Percentiles rank a stretch among this genome's conserved stretches.
Evolutionary conservation across 2,329 filamentous ascomycete genomes (phyloP).

Genomic region (Aspergillus tubingensis): DNA sequence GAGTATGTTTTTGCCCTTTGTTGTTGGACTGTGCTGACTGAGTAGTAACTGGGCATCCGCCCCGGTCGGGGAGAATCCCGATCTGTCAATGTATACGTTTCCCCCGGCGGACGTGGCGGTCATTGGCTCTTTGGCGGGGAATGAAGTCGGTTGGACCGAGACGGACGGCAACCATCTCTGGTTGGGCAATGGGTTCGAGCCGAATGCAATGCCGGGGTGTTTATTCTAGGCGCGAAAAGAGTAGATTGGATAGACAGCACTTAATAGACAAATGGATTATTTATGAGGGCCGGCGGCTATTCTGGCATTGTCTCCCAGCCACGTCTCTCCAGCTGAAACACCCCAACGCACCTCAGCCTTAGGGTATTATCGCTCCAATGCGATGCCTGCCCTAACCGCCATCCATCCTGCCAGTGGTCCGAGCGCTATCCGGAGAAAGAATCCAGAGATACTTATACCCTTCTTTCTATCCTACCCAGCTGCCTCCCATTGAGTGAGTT

Average conservation of each 20-base stretch:
- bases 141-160: slow-evolving; percentile 7
- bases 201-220: slow-evolving; percentile 15
- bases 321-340: background rate
- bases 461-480: background rate
- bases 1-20: slow-evolving; percentile 8
- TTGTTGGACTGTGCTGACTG: background rate
- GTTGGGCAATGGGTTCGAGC: slow-evolving; percentile 14
- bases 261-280: background rate
- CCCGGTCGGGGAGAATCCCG: background rate
- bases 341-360: background rate
- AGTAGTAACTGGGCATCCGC: slow-evolving; percentile 5
- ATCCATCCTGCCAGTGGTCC: background rate
- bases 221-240: slow-evolving; percentile 7
- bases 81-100: background rate
- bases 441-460: no score
- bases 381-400: background rate
- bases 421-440: background rate
- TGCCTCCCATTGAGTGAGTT: no score
- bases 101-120: slow-evolving; percentile 4
- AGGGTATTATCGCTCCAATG: background rate
- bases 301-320: background rate
- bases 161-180: slow-evolving; percentile 14
- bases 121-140: slow-evolving; percentile 1
- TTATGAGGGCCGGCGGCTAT: background rate
- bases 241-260: background rate